phyloP scores from a whole-genome alignment of 129 eudicot species.

The Chrysanthemum lavandulifolium region DNA sequence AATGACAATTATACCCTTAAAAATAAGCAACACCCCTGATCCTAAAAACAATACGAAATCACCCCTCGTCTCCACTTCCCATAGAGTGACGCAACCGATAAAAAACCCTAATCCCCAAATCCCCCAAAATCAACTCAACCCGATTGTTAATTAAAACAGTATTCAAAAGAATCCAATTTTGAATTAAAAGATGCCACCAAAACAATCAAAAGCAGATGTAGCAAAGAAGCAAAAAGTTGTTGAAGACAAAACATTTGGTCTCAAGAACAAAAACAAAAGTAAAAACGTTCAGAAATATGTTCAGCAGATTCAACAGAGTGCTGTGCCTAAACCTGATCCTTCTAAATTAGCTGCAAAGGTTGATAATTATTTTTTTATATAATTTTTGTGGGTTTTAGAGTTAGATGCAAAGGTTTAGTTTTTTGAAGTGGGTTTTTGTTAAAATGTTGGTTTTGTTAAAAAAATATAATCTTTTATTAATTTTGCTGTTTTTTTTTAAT shows the following conservation, averaged over 20 bases:
- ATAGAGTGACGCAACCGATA: too few relatives aligned
- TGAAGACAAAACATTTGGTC: conserved; percentile 91
- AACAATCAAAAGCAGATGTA: conserved; percentile 74
- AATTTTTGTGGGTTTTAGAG: not conserved
- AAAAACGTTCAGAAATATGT: conserved; percentile 93
- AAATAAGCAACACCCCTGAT: too few relatives aligned
- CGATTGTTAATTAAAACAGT: too few relatives aligned
- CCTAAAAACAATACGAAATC: too few relatives aligned
- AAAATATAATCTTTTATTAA: not conserved
- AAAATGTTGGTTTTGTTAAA: not conserved
- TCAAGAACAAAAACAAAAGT: conserved; percentile 83
- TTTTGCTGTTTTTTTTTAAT: too few relatives aligned
- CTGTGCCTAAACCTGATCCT: conserved; percentile 70
- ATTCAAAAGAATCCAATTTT: not conserved
- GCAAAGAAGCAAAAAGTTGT: conserved; percentile 84
- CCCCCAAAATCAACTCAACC: too few relatives aligned
- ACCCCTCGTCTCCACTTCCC: too few relatives aligned
- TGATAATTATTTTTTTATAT: not conserved
- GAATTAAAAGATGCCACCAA: conserved; percentile 59
- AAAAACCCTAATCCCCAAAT: too few relatives aligned
- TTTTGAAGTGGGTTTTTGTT: not conserved
- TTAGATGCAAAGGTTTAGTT: too few relatives aligned
- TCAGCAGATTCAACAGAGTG: conserved; percentile 56
- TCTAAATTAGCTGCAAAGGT: conserved; percentile 72
- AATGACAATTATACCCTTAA: too few relatives aligned